Evolutionary conservation across 768 basidiomycete species (phyloP), one percentile per base, ranked within the genome.

Genomic region (Rhizopogon sp.): DNA sequence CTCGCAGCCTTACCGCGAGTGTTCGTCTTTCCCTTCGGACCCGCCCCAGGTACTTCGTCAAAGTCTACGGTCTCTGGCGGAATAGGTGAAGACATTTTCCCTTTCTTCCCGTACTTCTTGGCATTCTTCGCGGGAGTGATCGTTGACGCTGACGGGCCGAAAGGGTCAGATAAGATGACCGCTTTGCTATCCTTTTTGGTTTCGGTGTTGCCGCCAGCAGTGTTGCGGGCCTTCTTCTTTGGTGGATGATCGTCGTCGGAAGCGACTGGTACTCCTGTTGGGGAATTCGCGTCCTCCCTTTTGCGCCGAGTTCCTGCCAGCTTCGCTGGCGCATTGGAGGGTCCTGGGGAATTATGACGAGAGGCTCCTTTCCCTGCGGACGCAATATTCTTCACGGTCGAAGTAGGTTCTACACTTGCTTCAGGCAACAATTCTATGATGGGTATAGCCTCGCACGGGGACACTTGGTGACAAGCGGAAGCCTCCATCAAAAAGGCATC

Each of bases 101-200:
- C 66, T 58, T 70, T 72, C 58, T 67, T 72, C 3, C 64, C 64
- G 55, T 67, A 69, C 56, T 66, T 72, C 53, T 69, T 76, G 3
- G 60, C 57, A 29, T 56, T 53, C 4, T 54, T 62, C 9, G 37
- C 29, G 46, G 56, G 39, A 25, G 55, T 49, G 17, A 29, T 46
- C 6, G 60, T 52, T 10, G 55, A 43, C 6, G 25, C 25, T 25
- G 25, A 25, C 25, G 25, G 25, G 25, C 40, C 57, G 17, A 25
- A 37, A 4, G 51, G 31, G 17, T 47, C 17, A 6, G 31, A 17
- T 1, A 33, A 17, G 5, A 33, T 33, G 20, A 6, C 9, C 31
- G n/a, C 45, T 17, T 31, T 6, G 20, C 42, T 11, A 20, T 25
- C 33, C n/a, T 33, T 50, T 41, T 54, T 45, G 13, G 50, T 50